These are phyloP conservation scores for Sordariomycetes sp. DNA, from an alignment of 2,329 filamentous ascomycete genomes.

Conservation along the genomic window DNA sequence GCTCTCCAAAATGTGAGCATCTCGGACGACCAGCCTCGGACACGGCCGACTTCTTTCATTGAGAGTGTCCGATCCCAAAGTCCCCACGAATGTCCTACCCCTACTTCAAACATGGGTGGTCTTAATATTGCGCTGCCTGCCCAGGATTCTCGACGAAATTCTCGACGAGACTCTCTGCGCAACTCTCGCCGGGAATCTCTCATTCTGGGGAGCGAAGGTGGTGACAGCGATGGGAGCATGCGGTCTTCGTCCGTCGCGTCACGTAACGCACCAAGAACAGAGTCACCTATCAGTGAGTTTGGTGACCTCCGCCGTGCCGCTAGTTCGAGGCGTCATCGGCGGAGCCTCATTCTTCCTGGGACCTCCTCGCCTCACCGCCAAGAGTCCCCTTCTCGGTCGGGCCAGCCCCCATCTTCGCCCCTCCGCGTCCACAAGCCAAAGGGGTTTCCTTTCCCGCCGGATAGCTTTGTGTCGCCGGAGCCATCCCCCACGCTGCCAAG, in stretches of 20 bases:
- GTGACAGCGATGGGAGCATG: slow-evolving; percentile 80
- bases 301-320: slow-evolving; percentile 64
- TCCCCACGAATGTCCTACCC: slow-evolving; percentile 82
- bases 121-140: background rate
- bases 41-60: slow-evolving; percentile 42
- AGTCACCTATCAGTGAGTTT: slow-evolving; percentile 85
- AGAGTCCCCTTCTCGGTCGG: slow-evolving; percentile 71
- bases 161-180: slow-evolving; percentile 47
- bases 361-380: slow-evolving; percentile 73
- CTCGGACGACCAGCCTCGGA: slow-evolving; percentile 32
- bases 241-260: slow-evolving; percentile 69
- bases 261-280: slow-evolving; percentile 57
- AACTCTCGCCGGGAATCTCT: slow-evolving; percentile 37
- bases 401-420: slow-evolving; percentile 73
- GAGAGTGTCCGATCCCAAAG: slow-evolving; percentile 81
- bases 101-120: slow-evolving; percentile 64
- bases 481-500: slow-evolving; percentile 78
- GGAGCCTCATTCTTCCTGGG: slow-evolving; percentile 74
- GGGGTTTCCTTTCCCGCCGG: slow-evolving; percentile 43
- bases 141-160: slow-evolving; percentile 30
- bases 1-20: slow-evolving; percentile 37
- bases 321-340: slow-evolving; percentile 74
- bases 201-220: slow-evolving; percentile 71
- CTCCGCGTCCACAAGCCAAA: slow-evolving; percentile 78
- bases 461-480: slow-evolving; percentile 70